Evolutionary conservation across 768 basidiomycete genomes (phyloP), one percentile per base, ranked within the genome.

Genomic region (Baorangia bicolor): DNA sequence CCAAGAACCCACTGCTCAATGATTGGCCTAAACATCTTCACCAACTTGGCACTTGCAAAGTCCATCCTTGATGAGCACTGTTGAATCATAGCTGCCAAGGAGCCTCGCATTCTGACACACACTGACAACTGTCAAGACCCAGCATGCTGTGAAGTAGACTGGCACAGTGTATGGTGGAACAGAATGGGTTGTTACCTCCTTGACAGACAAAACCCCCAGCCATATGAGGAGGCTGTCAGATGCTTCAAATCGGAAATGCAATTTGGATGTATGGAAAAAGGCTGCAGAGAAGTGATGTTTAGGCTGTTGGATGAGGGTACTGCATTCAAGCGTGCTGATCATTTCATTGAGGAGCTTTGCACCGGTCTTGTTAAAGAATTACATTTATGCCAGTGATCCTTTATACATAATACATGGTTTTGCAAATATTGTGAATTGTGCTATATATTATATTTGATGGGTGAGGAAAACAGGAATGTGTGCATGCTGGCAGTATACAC

Each of bases 141-240:
- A 16, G 1, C 1, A 6, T 27, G 18, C 7, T 66, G 65, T 21
- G 21, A n/a, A 6, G 34, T 42, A 4, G 66, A 69, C 37, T 69
- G 65, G 67, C 53, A 55, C 4, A 16, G 33, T 0, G 18, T 55
- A 1, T 69, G 67, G 64, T 65, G 62, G 62, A 64, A 61, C 37
- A 56, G 60, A 0, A 67, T 67, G 58, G 66, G 59, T 2, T 37
- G 51, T 0, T 69, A 54, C 27, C 47, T 69, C 5, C 55, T 44
- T 6, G 43, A 44, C n/a, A 27, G 43, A 11, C 11, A 11, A 12
- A 44, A 44, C 18, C 43, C 27, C 16, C 43, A n/a, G 10, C 11
- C 27, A 12, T 44, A 44, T 28, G 7, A 28, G 5, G 43, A 10
- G 3, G 43, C 43, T 5, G 16, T 44, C 43, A 44, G 11, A 10